Conservation (phyloP, 176 grass and related monocot genomes). For the Hordeum marinum region DNA sequence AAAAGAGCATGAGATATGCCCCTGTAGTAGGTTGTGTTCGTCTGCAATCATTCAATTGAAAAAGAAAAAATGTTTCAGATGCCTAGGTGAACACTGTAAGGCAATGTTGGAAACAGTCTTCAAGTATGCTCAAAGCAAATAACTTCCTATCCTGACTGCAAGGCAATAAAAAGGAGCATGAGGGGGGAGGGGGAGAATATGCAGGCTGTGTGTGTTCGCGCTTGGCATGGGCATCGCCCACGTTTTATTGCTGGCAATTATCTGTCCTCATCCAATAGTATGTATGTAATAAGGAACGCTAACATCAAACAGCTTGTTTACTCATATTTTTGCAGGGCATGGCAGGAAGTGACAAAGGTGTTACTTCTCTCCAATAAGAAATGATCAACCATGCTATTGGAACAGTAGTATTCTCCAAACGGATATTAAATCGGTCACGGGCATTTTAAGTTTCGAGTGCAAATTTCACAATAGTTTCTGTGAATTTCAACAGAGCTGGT, state of each 20-base stretch:
- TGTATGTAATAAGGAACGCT: neutral
- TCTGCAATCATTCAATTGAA: constrained; percentile 54
- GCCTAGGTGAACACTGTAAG: neutral
- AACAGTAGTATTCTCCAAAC: neutral
- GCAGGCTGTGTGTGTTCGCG: neutral
- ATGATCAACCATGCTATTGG: neutral
- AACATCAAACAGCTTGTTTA: neutral
- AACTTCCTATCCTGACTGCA: neutral
- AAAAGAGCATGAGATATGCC: constrained; percentile 89
- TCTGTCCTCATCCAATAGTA: neutral
- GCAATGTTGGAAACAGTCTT: neutral
- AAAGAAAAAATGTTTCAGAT: constrained; percentile 13
- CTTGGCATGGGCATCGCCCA: neutral
- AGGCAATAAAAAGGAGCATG: neutral
- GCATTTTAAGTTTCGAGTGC: neutral
- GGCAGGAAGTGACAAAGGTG: neutral
- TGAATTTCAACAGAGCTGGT: neutral
- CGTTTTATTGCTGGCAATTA: neutral
- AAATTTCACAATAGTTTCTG: neutral
- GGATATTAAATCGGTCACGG: neutral
- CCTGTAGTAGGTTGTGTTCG: constrained; percentile 81
- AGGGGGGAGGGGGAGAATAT: neutral
- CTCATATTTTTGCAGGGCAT: neutral
- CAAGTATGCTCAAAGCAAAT: neutral
- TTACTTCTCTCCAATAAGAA: neutral